These are phyloP conservation scores for Adansonia madagascariensis DNA, from an alignment of 441 rosid species.

Conservation along the genomic window DNA sequence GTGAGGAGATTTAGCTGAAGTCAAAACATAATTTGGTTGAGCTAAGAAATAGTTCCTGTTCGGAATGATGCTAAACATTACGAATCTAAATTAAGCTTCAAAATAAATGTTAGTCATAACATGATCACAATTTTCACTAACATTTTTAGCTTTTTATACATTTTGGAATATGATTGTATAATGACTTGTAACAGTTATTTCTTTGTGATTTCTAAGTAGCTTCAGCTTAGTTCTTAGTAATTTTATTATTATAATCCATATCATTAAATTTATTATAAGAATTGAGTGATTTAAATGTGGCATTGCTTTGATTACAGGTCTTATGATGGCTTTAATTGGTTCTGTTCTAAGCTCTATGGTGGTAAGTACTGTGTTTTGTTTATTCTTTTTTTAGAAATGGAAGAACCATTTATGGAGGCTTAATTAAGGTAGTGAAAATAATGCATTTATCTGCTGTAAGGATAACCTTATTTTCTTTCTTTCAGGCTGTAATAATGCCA, in stretches of 20 bases:
- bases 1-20: not conserved
- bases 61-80: not conserved
- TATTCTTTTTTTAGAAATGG: not conserved
- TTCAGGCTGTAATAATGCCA: conserved; percentile 77
- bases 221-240: not conserved
- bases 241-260: not conserved
- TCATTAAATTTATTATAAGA: not conserved
- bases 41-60: not conserved
- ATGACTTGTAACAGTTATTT: not conserved
- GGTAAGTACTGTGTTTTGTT: conserved; percentile 54
- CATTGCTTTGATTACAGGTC: conserved; percentile 48
- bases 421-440: not conserved
- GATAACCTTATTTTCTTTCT: not conserved
- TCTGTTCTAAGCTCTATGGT: conserved; percentile 74
- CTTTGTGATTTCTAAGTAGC: not conserved
- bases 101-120: not conserved
- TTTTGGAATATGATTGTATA: not conserved
- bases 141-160: not conserved
- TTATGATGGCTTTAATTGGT: conserved; percentile 84
- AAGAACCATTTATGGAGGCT: not conserved
- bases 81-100: not conserved
- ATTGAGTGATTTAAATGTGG: not conserved
- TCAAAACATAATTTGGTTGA: not conserved
- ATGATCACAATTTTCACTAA: not conserved
- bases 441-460: not conserved